phyloP scores from a whole-genome alignment of 306 rosid genomes.

The Lathyrus aphaca region DNA sequence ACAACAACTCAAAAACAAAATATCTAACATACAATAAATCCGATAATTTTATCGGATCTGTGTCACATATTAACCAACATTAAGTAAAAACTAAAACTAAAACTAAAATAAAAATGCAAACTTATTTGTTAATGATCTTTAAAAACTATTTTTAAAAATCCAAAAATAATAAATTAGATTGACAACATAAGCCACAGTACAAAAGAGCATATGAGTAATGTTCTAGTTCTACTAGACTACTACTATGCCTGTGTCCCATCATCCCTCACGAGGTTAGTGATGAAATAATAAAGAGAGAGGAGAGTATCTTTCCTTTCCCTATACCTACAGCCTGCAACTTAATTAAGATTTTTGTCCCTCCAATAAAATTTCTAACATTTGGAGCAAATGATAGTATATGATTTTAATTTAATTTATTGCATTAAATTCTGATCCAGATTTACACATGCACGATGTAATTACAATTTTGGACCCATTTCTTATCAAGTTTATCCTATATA shows the following conservation, averaged over 20 bases:
- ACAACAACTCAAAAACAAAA: too few species aligned
- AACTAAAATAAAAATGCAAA: too few species aligned
- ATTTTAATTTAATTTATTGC: slow-evolving; percentile 4
- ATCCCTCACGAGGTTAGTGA: slow-evolving; percentile 49
- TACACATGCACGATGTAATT: slow-evolving; percentile 46
- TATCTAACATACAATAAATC: too few species aligned
- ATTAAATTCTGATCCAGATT: slow-evolving; percentile 42
- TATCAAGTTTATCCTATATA: neutral
- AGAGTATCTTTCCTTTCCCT: slow-evolving; percentile 39
- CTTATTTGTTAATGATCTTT: too few species aligned
- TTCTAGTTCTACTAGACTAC: too few species aligned
- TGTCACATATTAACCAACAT: too few species aligned
- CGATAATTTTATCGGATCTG: too few species aligned
- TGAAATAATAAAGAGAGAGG: slow-evolving; percentile 45
- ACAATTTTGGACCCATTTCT: slow-evolving; percentile 35
- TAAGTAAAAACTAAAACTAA: too few species aligned
- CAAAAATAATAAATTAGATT: too few species aligned
- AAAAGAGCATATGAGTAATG: neutral
- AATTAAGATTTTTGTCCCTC: slow-evolving; percentile 48
- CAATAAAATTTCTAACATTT: neutral
- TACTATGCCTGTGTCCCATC: slow-evolving; percentile 38
- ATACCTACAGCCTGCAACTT: slow-evolving; percentile 40
- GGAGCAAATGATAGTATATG: slow-evolving; percentile 19
- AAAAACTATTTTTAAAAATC: too few species aligned
- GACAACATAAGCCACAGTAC: slow-evolving; percentile 28